phyloP scores from a whole-genome alignment of 257 asterid genomes.

The Solanum sitiens region DNA sequence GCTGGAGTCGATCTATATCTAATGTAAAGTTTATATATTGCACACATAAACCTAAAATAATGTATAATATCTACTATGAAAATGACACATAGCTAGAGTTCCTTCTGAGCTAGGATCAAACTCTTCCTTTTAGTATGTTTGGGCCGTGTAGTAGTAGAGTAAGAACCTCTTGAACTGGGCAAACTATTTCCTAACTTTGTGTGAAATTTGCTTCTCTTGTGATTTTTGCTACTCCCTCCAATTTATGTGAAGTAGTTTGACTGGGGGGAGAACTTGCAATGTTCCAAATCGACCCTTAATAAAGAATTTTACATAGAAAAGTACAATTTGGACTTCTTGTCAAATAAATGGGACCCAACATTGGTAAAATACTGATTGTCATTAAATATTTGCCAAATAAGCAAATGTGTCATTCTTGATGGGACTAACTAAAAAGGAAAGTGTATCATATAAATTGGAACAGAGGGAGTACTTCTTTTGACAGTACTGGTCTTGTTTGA shows the following conservation, averaged over 20 bases:
- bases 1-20: neutral
- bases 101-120: neutral
- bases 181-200: neutral
- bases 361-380: neutral
- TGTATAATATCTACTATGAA: neutral
- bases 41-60: neutral
- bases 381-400: neutral
- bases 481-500: neutral
- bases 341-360: neutral
- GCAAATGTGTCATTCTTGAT: neutral
- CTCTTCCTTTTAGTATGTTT: neutral
- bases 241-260: neutral
- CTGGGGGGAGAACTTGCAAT: neutral
- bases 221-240: neutral
- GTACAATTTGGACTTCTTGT: neutral
- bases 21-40: neutral
- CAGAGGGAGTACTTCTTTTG: neutral
- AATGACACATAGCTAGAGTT: neutral
- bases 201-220: neutral
- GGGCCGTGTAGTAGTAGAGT: neutral
- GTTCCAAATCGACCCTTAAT: neutral
- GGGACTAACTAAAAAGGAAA: neutral
- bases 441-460: neutral
- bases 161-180: neutral
- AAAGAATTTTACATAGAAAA: neutral